Evolutionary conservation across 495 filamentous ascomycete species (phyloP).

Genomic region (Astrocystis sublimbata): DNA sequence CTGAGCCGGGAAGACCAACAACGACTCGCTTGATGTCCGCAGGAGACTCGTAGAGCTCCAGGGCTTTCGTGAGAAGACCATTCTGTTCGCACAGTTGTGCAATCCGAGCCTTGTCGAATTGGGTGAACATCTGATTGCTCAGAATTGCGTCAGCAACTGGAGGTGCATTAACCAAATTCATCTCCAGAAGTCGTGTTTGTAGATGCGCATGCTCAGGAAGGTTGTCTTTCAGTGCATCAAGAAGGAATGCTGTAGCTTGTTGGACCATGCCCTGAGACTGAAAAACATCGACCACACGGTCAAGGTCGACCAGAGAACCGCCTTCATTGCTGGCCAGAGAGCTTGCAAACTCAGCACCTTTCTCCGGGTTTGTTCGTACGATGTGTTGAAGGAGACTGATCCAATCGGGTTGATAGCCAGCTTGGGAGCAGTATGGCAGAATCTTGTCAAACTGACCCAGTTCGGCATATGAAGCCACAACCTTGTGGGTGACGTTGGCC

Average conservation of each 20-base stretch:
- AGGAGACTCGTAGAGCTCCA: slow-evolving; percentile 93
- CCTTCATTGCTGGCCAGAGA: slow-evolving; percentile 81
- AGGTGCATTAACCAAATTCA: slow-evolving; percentile 95
- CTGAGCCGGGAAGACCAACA: slow-evolving; percentile 73
- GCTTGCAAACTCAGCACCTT: slow-evolving; percentile 90
- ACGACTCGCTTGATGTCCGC: slow-evolving; percentile 85
- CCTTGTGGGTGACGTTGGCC: slow-evolving; percentile 86
- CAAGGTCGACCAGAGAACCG: slow-evolving; percentile 85
- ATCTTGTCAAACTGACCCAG: slow-evolving; percentile 96
- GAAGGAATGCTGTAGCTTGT: slow-evolving; percentile 92
- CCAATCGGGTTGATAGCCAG: slow-evolving; percentile 88
- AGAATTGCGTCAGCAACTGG: slow-evolving; percentile 98
- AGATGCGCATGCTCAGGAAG: slow-evolving; percentile 89
- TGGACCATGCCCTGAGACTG: slow-evolving; percentile 96
- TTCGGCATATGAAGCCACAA: slow-evolving; percentile 91
- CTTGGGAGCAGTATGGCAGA: slow-evolving; percentile 79
- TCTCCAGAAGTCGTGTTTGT: slow-evolving; percentile 93
- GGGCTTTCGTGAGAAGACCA: slow-evolving; percentile 78
- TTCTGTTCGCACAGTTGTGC: slow-evolving; percentile 90
- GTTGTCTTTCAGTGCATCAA: slow-evolving; percentile 92
- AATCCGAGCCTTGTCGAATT: slow-evolving; percentile 89
- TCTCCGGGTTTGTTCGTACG: slow-evolving; percentile 87
- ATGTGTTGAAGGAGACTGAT: slow-evolving; percentile 88
- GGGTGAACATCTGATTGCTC: slow-evolving; percentile 94
- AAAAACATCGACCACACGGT: slow-evolving; percentile 96